Percentiles rank a stretch among this genome's conserved stretches.
Evolutionary conservation across 345 rosid species (phyloP).

Genomic region (Crucihimalaya himalaica): DNA sequence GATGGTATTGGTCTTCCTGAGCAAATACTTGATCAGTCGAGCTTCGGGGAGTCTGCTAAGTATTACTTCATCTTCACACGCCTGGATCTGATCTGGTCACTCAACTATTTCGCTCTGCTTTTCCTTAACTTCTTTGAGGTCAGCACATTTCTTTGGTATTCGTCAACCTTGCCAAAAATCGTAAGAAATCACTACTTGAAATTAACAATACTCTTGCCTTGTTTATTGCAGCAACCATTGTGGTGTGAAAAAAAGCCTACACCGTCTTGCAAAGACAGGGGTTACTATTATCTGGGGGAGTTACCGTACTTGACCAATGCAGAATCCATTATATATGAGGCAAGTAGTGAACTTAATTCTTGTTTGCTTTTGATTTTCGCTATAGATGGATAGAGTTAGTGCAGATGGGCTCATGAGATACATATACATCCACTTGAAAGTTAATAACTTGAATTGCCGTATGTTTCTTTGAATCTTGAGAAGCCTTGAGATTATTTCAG

Average conservation of each 20-base stretch:
- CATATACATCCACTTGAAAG: not conserved
- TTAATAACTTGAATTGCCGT: not conserved
- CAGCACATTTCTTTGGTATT: slow-evolving; percentile 16
- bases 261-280: slow-evolving; percentile 70
- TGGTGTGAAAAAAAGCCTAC: slow-evolving; percentile 63
- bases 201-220: not conserved
- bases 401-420: not conserved
- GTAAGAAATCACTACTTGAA: not conserved
- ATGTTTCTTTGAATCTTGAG: not conserved
- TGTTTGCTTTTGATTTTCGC: not conserved
- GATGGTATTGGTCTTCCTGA: slow-evolving; percentile 94
- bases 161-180: not conserved
- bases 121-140: slow-evolving; percentile 89
- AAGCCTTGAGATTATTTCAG: not conserved
- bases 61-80: slow-evolving; percentile 61
- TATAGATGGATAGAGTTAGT: not conserved
- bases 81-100: slow-evolving; percentile 77
- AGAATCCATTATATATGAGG: slow-evolving; percentile 85
- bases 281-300: slow-evolving; percentile 80
- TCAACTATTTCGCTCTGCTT: slow-evolving; percentile 79
- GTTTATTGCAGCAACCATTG: slow-evolving; percentile 72
- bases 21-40: slow-evolving; percentile 72
- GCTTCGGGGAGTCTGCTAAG: slow-evolving; percentile 65
- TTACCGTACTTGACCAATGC: slow-evolving; percentile 75
- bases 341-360: slow-evolving; percentile 21